Percentiles rank a stretch among this genome's conserved stretches.
Evolutionary conservation across 2,329 filamentous ascomycete genomes (phyloP).

Genomic region (Hymenoscyphus salicellus): DNA sequence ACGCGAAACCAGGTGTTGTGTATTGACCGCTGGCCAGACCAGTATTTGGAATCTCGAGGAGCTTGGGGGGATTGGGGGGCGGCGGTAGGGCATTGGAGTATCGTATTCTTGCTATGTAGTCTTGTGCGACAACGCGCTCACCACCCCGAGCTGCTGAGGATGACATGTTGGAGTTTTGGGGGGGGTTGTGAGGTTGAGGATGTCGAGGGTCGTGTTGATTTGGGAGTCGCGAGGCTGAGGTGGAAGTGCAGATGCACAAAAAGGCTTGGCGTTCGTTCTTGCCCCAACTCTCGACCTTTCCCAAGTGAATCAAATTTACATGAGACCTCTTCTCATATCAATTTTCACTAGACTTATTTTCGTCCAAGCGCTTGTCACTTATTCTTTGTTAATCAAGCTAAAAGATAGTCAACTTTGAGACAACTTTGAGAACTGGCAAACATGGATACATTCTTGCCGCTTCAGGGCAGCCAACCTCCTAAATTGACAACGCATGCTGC

Average conservation of each 20-base stretch:
- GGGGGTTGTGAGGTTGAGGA: neutral
- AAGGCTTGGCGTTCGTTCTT: neutral
- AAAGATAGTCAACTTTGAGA: too few relatives aligned
- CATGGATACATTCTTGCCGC: too few relatives aligned
- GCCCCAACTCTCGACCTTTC: neutral
- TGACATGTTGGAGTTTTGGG: conserved; percentile 22
- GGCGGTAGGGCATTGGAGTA: conserved; percentile 95
- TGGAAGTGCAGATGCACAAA: neutral
- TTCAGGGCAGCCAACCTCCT: too few relatives aligned
- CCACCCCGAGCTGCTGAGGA: conserved; percentile 29
- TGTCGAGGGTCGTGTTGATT: neutral
- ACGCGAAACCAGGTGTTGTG: conserved; percentile 85
- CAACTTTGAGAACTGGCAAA: too few relatives aligned
- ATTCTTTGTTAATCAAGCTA: too few relatives aligned
- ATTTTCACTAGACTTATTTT: too few relatives aligned
- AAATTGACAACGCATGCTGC: too few relatives aligned
- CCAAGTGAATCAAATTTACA: too few relatives aligned
- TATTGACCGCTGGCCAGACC: conserved; percentile 84
- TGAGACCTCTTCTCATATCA: too few relatives aligned
- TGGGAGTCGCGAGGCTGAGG: conserved; percentile 1
- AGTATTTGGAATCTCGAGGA: conserved; percentile 93
- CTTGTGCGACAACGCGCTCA: conserved; percentile 72
- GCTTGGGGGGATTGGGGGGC: conserved; percentile 90
- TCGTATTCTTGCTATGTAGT: conserved; percentile 93
- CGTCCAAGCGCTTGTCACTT: too few relatives aligned